Evolutionary conservation across 176 grass and related monocot genomes (phyloP).

Genomic region (Eremochloa ophiuroides): DNA sequence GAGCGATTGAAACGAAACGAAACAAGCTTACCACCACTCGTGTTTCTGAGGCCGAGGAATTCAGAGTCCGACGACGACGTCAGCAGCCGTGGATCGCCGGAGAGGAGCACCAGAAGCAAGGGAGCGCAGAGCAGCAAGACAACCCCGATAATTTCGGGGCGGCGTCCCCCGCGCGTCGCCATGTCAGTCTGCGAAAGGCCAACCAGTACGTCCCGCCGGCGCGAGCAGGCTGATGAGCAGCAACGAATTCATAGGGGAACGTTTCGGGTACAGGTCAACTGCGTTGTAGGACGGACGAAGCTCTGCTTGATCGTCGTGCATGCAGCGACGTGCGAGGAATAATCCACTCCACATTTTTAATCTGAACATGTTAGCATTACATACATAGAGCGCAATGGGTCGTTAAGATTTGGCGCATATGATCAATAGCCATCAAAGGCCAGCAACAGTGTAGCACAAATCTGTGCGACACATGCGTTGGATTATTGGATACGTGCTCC

Average conservation of each 20-base stretch:
- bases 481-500: too few species aligned
- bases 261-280: constrained; percentile 3
- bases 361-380: too few species aligned
- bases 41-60: neutral
- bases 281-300: neutral
- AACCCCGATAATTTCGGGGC: neutral
- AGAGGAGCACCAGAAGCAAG: neutral
- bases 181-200: neutral
- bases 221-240: neutral
- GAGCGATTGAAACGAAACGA: too few species aligned
- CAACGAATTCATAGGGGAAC: neutral
- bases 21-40: neutral
- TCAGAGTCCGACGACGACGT: neutral
- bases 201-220: neutral
- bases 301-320: neutral
- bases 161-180: neutral
- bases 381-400: too few species aligned
- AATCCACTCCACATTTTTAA: too few species aligned
- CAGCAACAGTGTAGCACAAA: too few species aligned
- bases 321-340: too few species aligned
- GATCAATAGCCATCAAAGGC: too few species aligned
- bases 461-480: too few species aligned
- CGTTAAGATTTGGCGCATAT: too few species aligned
- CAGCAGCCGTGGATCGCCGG: neutral
- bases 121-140: constrained; percentile 8